Percentiles rank a stretch among this genome's conserved stretches.
Conservation (phyloP, 352 stramenopile species). For the Phytopythium ostracodes region DNA sequence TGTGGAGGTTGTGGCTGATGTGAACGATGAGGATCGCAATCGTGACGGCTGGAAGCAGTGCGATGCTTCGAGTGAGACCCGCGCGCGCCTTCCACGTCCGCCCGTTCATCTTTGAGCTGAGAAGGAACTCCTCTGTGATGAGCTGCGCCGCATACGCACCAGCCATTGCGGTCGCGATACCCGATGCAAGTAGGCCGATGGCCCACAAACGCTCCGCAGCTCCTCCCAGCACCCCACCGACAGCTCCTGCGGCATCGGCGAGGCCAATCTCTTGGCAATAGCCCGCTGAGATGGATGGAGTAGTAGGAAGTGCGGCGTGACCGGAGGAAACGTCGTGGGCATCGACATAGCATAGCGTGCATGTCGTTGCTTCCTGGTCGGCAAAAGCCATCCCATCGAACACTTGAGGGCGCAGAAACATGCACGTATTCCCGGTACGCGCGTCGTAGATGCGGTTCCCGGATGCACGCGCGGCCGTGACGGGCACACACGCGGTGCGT, state of each 20-base stretch:
- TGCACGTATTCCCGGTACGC: slow-evolving; percentile 43
- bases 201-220: slow-evolving; percentile 82
- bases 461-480: slow-evolving; percentile 42
- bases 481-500: slow-evolving; percentile 61
- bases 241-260: slow-evolving; percentile 55
- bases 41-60: slow-evolving; percentile 71
- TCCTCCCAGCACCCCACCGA: slow-evolving; percentile 53
- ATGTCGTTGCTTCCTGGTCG: slow-evolving; percentile 9
- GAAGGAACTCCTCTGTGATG: slow-evolving; percentile 92
- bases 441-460: slow-evolving; percentile 60
- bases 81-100: slow-evolving; percentile 66
- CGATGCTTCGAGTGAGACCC: slow-evolving; percentile 82
- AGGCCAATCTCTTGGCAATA: slow-evolving; percentile 85
- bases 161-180: slow-evolving; percentile 90
- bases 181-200: slow-evolving; percentile 88
- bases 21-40: slow-evolving; percentile 48
- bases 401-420: slow-evolving; percentile 20
- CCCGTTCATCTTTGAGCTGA: slow-evolving; percentile 57
- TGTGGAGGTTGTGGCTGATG: not conserved
- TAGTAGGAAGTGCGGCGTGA: not conserved
- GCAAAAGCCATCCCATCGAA: slow-evolving; percentile 10
- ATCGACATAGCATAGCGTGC: slow-evolving; percentile 52
- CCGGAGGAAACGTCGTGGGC: not conserved
- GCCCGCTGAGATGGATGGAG: slow-evolving; percentile 17
- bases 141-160: slow-evolving; percentile 93